A percentile compares a stretch with the other conserved stretches of the same genome.
Evolutionary conservation across 345 rosid genomes (phyloP).

Genomic region (Iberis pinnata): DNA sequence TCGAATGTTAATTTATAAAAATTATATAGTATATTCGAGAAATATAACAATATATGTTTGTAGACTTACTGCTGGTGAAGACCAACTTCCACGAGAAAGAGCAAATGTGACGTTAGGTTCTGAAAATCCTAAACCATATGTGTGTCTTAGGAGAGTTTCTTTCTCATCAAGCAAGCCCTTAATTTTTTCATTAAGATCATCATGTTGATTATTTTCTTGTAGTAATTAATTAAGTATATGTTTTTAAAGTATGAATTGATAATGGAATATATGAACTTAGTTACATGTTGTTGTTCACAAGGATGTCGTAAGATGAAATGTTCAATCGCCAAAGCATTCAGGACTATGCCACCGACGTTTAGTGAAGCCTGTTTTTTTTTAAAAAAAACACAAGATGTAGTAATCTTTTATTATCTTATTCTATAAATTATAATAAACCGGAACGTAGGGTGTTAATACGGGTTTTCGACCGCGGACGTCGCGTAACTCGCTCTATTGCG

Average conservation of each 20-base stretch:
- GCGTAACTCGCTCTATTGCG: no score
- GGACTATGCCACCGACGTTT: slow-evolving; percentile 85
- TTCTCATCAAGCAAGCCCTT: slow-evolving; percentile 66
- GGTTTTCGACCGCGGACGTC: no score
- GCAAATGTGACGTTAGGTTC: slow-evolving; percentile 87
- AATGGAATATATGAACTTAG: slow-evolving; percentile 25
- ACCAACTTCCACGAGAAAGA: slow-evolving; percentile 87
- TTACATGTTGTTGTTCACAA: slow-evolving; percentile 52
- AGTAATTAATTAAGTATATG: background rate
- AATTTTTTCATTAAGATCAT: slow-evolving; percentile 16
- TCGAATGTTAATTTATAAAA: no score
- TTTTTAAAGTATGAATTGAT: background rate
- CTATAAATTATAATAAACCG: no score
- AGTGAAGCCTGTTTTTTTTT: slow-evolving; percentile 77
- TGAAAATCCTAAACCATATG: slow-evolving; percentile 81
- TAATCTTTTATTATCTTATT: no score
- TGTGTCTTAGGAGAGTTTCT: slow-evolving; percentile 64
- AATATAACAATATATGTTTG: no score
- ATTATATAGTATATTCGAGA: background rate
- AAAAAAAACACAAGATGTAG: background rate
- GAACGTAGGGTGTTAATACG: no score
- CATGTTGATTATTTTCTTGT: slow-evolving; percentile 9
- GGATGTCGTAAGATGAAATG: slow-evolving; percentile 90
- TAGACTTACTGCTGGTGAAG: slow-evolving; percentile 82
- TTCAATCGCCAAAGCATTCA: slow-evolving; percentile 80